A percentile compares a stretch with the other conserved stretches of the same genome.
Conservation (phyloP, 2,329 filamentous ascomycete species). For the Epichloe gansuensis region DNA sequence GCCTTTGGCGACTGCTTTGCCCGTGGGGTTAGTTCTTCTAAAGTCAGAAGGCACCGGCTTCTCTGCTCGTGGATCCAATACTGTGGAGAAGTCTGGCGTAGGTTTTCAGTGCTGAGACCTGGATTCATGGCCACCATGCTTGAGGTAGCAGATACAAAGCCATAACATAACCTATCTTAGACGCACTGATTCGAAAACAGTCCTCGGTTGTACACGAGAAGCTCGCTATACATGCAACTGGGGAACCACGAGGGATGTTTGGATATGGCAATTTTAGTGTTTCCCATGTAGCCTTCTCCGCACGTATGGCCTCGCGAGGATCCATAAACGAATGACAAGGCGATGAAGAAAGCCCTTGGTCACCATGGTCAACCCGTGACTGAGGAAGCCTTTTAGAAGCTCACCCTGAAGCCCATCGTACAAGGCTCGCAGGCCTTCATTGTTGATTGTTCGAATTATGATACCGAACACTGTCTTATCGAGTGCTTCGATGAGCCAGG, state of each 20-base stretch:
- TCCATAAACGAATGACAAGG: slow-evolving; percentile 60
- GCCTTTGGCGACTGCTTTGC: slow-evolving; percentile 41
- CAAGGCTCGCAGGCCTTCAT: slow-evolving; percentile 55
- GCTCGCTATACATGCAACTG: background rate
- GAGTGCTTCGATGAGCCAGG: slow-evolving; percentile 12
- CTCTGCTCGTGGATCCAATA: slow-evolving; percentile 72
- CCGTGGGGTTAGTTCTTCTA: slow-evolving; percentile 65
- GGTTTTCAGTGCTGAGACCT: slow-evolving; percentile 64
- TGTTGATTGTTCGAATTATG: slow-evolving; percentile 43
- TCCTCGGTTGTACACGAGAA: background rate
- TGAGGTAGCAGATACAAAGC: background rate
- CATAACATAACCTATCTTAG: background rate
- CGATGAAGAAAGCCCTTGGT: slow-evolving; percentile 69
- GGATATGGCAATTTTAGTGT: background rate
- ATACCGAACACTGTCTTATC: slow-evolving; percentile 49
- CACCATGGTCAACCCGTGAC: slow-evolving; percentile 77
- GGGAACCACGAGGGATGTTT: background rate
- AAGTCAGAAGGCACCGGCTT: slow-evolving; percentile 86
- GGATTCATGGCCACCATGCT: background rate
- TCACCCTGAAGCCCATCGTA: slow-evolving; percentile 70
- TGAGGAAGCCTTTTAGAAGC: slow-evolving; percentile 72
- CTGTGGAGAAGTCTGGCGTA: slow-evolving; percentile 67
- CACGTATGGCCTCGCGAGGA: slow-evolving; percentile 29
- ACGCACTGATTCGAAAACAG: background rate
- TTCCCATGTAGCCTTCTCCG: slow-evolving; percentile 10